phyloP scores from a whole-genome alignment of 441 rosid species.

The Gossypium lobatum region DNA sequence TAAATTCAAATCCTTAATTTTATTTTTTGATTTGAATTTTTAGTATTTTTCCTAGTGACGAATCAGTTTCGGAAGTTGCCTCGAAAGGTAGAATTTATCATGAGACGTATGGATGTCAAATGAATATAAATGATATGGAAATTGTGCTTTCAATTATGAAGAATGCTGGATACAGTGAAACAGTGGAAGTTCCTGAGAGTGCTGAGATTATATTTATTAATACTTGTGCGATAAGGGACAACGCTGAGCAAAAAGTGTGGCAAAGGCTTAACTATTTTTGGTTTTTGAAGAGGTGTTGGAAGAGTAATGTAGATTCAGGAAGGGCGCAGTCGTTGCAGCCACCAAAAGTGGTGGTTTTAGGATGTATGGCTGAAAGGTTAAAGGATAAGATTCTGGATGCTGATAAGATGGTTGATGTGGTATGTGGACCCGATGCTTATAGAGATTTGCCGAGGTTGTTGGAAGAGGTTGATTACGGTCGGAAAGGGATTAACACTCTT shows the following conservation, averaged over 20 bases:
- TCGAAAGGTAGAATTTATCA: slow-evolving; percentile 74
- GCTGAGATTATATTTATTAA: slow-evolving; percentile 87
- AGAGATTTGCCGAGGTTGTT: slow-evolving; percentile 80
- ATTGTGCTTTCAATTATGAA: slow-evolving; percentile 83
- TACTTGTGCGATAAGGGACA: slow-evolving; percentile 89
- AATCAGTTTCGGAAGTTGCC: slow-evolving; percentile 27
- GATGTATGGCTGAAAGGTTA: slow-evolving; percentile 95
- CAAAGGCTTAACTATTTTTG: slow-evolving; percentile 93
- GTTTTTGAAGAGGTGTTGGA: slow-evolving; percentile 90
- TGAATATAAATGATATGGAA: slow-evolving; percentile 95
- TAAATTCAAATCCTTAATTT: not conserved
- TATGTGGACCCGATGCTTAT: slow-evolving; percentile 92
- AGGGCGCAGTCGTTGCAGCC: slow-evolving; percentile 61
- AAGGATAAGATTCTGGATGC: slow-evolving; percentile 89
- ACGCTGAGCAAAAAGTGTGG: slow-evolving; percentile 93
- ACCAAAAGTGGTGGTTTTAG: slow-evolving; percentile 89
- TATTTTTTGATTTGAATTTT: slow-evolving; percentile 7
- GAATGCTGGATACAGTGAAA: slow-evolving; percentile 62
- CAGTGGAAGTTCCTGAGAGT: slow-evolving; percentile 67
- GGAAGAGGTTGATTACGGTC: slow-evolving; percentile 84
- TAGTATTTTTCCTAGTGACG: slow-evolving; percentile 29
- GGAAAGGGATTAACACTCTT: slow-evolving; percentile 85
- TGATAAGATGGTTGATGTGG: slow-evolving; percentile 97
- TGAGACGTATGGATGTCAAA: slow-evolving; percentile 92
- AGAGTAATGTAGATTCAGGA: slow-evolving; percentile 59